Percentiles rank a stretch among this genome's conserved stretches.
Conservation (phyloP, 2,329 filamentous ascomycete genomes). For the Teratosphaeria viscida region DNA sequence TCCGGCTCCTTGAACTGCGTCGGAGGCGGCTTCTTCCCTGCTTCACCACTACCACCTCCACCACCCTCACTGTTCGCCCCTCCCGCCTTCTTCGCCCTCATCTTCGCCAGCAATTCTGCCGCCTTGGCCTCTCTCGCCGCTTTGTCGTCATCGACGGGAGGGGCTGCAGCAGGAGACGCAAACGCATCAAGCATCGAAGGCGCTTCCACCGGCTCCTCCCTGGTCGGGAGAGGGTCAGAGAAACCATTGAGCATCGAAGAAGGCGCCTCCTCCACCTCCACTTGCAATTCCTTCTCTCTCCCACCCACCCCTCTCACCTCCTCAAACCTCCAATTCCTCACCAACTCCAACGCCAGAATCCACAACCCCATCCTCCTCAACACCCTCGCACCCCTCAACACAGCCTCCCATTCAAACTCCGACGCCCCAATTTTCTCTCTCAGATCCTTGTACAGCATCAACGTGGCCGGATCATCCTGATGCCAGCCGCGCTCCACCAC, state of each 20-base stretch:
- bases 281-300: neutral
- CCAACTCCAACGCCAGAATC: conserved; percentile 73
- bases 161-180: neutral
- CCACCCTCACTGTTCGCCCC: conserved; percentile 12
- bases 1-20: conserved; percentile 90
- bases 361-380: conserved; percentile 54
- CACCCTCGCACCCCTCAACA: conserved; percentile 68
- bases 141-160: conserved; percentile 8
- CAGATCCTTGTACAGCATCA: conserved; percentile 79
- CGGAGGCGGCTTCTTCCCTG: conserved; percentile 48
- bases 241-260: conserved; percentile 15
- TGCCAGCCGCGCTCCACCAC: conserved; percentile 44
- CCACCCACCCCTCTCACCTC: neutral
- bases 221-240: neutral
- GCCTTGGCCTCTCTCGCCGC: conserved; percentile 21
- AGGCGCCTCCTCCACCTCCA: conserved; percentile 8
- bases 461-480: conserved; percentile 78
- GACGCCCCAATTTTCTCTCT: conserved; percentile 53
- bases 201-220: neutral
- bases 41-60: neutral
- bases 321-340: conserved; percentile 74
- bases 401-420: conserved; percentile 38
- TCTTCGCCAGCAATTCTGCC: conserved; percentile 31
- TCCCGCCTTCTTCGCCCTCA: conserved; percentile 30
- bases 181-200: conserved; percentile 18